These are phyloP conservation scores for Stemphylium lycopersici DNA, from an alignment of 2,329 filamentous ascomycete species.

Conservation along the genomic window DNA sequence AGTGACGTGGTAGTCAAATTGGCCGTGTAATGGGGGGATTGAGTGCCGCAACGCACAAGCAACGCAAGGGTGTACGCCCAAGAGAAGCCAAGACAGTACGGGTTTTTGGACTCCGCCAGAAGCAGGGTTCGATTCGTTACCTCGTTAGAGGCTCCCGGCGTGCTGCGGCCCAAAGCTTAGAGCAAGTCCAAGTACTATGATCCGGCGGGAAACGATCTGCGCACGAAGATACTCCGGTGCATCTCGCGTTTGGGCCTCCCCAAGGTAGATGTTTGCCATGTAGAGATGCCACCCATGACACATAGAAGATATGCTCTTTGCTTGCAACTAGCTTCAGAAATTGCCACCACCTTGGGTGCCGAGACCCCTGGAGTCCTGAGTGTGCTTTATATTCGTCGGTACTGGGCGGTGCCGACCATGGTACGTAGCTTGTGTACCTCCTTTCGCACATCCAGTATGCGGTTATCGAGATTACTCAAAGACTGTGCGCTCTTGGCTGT, in stretches of 20 bases:
- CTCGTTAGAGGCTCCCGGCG: slow-evolving; percentile 30
- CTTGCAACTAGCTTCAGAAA: slow-evolving; percentile 1
- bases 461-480: slow-evolving; percentile 15
- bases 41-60: slow-evolving; percentile 41
- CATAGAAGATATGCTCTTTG: background rate
- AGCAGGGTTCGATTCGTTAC: slow-evolving; percentile 33
- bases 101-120: slow-evolving; percentile 37
- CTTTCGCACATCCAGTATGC: slow-evolving; percentile 11
- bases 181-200: slow-evolving; percentile 19
- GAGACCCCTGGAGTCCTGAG: slow-evolving; percentile 10
- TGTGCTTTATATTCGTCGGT: slow-evolving; percentile 21
- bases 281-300: slow-evolving; percentile 8
- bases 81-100: slow-evolving; percentile 43
- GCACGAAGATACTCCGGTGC: slow-evolving; percentile 19
- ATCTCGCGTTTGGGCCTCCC: slow-evolving; percentile 23
- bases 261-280: slow-evolving; percentile 13
- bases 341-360: background rate
- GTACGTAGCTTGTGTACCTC: slow-evolving; percentile 18
- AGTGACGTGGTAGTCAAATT: slow-evolving; percentile 47
- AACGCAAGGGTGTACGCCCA: slow-evolving; percentile 45
- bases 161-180: slow-evolving; percentile 29
- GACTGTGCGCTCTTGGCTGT: slow-evolving; percentile 15
- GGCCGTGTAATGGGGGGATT: slow-evolving; percentile 35
- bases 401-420: slow-evolving; percentile 14
- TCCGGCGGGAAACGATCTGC: slow-evolving; percentile 23